phyloP scores from a whole-genome alignment of 306 rosid genomes.

The Prunus salicina region DNA sequence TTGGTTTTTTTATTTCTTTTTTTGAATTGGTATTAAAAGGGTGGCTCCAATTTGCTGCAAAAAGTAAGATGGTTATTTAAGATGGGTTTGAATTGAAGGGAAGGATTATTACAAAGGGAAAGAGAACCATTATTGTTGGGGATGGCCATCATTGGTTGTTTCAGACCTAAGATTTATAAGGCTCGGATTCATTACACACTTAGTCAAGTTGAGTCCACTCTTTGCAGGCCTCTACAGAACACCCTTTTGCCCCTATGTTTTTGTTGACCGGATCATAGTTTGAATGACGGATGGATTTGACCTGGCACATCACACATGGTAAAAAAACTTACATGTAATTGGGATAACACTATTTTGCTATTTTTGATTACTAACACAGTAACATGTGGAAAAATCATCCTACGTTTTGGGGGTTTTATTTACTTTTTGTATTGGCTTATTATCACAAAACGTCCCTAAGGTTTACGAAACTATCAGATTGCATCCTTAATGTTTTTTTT shows the following conservation, averaged over 20 bases:
- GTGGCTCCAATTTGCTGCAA: slow-evolving; percentile 38
- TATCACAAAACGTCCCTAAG: too few species aligned
- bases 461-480: too few species aligned
- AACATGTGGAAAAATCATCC: too few species aligned
- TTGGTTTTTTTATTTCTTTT: neutral
- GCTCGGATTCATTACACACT: slow-evolving; percentile 20
- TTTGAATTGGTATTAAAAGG: slow-evolving; percentile 8
- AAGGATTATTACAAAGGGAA: slow-evolving; percentile 35
- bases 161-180: slow-evolving; percentile 61
- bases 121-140: slow-evolving; percentile 58
- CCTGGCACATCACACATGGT: slow-evolving; percentile 2
- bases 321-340: too few species aligned
- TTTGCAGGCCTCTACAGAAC: slow-evolving; percentile 23
- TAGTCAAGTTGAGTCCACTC: slow-evolving; percentile 40
- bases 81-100: slow-evolving; percentile 25
- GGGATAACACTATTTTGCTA: too few species aligned
- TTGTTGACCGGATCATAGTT: slow-evolving; percentile 33
- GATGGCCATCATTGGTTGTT: slow-evolving; percentile 78
- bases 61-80: slow-evolving; percentile 47
- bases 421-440: too few species aligned
- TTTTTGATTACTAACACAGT: fast-evolving
- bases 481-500: too few species aligned
- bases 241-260: slow-evolving; percentile 31
- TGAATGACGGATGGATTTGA: slow-evolving; percentile 42
- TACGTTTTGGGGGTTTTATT: fast-evolving